Evolutionary conservation across 176 grass and related monocot genomes (phyloP).

Genomic region (Cenchrus fungigraminus): DNA sequence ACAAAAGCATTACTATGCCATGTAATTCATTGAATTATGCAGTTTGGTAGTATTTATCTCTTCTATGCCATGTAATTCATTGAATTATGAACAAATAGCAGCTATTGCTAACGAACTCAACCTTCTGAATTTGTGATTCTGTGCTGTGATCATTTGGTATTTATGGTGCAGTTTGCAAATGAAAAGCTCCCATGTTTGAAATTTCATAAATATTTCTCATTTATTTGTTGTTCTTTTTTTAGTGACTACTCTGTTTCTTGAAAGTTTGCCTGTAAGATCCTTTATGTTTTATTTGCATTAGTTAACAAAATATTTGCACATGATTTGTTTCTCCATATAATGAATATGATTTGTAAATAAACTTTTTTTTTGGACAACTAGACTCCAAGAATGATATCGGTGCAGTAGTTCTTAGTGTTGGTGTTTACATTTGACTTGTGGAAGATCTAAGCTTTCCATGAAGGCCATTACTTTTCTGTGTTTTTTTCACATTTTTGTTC

Average conservation of each 20-base stretch:
- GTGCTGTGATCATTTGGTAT: conserved; percentile 3
- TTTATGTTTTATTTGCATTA: conserved; percentile 6
- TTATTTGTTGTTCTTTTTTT: background rate
- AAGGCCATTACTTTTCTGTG: background rate
- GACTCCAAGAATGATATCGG: background rate
- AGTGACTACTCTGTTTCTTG: background rate
- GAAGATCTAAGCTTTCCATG: background rate
- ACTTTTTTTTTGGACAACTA: conserved; percentile 3
- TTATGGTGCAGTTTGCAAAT: conserved; percentile 2
- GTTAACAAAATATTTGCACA: conserved; percentile 4
- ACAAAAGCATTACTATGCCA: background rate
- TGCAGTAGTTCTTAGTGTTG: background rate
- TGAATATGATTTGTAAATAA: background rate
- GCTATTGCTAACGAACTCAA: conserved; percentile 11
- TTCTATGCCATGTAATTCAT: background rate
- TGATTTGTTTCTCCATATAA: background rate
- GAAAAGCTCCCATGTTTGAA: background rate
- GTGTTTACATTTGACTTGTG: background rate
- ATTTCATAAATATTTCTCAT: conserved; percentile 17
- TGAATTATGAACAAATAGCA: background rate
- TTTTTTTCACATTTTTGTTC: background rate
- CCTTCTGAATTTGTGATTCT: conserved; percentile 8
- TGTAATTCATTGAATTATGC: background rate
- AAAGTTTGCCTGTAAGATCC: background rate
- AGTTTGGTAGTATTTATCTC: conserved; percentile 14